Base-by-base conservation (phyloP, 352 stramenopile genomes). In the Pythium dissimile region DNA sequence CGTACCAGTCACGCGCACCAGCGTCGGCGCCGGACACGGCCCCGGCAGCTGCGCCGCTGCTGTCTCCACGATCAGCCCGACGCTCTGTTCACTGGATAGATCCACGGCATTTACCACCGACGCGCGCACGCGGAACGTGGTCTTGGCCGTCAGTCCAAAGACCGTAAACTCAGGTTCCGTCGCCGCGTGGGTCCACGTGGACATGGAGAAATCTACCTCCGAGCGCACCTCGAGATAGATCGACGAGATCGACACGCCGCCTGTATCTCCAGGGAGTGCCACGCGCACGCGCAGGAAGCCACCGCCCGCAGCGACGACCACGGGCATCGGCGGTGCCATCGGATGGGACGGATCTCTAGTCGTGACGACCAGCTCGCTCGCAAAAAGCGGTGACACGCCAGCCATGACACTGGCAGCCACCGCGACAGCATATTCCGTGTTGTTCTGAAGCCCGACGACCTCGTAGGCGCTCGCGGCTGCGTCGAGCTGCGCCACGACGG, bases 1-100 rank as follows among this genome's bases (percentile, higher is more conserved):
- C 42, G 24, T 54, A 86, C 73, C 76, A 56, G 73, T 84, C 26
- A 66, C 54, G 16, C 44, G 58, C 28, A 86, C 23, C 10, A 82
- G 24, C 21, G 41, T 82, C 5, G 73, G 73, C 31, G 76, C 5
- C 5, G 76, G 73, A 34, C 72, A 84, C n/a, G 64, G 44, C 10
- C 53, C 67, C 32, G 76, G 72, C 15, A 69, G 44, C 44, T 83
- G 63, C 11, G 69, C 42, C 10, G 24, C 31, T 1, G 21, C 31
- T 2, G 76, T 86, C 6, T 45, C 56, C 7, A 59, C 32, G 2
- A 30, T 42, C n/a, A 77, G 32, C 8, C 8, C 13, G 10, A 10
- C 11, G 45, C 73, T 77, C 47, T 69, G 51, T 5, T 11, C 5
- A 6, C 63, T 65, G 11, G 11, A 26, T 0, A 74, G 13, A 15